Percentiles rank a stretch among this genome's conserved stretches.
Evolutionary conservation across 106 monocot species (phyloP).

Genomic region (Iris macrosiphon): DNA sequence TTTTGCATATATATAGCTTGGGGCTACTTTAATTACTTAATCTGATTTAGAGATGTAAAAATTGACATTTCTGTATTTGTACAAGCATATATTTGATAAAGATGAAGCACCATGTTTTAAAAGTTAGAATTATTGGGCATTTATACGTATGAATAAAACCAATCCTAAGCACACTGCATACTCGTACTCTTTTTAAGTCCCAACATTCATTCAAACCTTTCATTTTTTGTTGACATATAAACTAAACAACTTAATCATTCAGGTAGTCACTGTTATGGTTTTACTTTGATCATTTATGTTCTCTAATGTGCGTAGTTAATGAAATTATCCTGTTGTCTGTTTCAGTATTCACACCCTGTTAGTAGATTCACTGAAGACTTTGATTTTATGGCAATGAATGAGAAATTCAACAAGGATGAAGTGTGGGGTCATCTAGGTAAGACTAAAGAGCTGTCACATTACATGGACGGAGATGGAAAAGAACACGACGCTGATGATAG

Average conservation of each 20-base stretch:
- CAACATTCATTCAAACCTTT: no score
- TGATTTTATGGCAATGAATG: conserved; percentile 52
- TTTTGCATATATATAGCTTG: neutral
- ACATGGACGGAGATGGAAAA: conserved; percentile 11
- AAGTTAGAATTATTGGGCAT: neutral
- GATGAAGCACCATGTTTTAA: neutral
- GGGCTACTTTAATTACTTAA: neutral
- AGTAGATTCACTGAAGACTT: conserved; percentile 37
- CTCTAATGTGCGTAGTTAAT: neutral
- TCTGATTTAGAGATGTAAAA: no score
- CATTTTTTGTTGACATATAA: neutral
- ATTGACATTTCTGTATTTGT: no score
- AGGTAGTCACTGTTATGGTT: no score
- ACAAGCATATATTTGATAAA: neutral
- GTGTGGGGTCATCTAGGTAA: conserved; percentile 46
- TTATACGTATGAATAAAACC: no score
- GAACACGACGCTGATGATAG: conserved; percentile 12
- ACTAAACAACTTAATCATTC: neutral
- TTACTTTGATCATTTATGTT: neutral
- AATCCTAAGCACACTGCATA: no score
- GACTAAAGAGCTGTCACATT: neutral
- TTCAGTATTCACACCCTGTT: conserved; percentile 13
- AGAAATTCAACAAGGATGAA: conserved; percentile 57
- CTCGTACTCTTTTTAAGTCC: no score
- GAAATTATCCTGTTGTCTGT: neutral